Evolutionary conservation across 2,329 filamentous ascomycete genomes (phyloP), one percentile per base, ranked within the genome.

Genomic region (Paramyrothecium sp.): DNA sequence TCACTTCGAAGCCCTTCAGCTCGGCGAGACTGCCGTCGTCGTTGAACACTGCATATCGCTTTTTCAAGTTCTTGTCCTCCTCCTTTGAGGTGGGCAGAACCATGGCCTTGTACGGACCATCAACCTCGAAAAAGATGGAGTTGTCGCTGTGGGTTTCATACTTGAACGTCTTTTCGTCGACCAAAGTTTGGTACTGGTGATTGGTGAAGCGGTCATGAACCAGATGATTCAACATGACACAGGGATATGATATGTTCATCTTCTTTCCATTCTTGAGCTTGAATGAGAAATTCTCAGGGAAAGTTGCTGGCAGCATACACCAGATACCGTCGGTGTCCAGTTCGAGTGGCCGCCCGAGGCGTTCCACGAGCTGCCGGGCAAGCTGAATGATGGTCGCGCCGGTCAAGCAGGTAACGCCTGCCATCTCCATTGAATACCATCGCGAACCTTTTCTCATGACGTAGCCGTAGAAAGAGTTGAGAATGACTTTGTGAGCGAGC

Each of bases 351-450:
- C 95, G 85, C 22, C 95, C 95, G 41, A 99, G 90, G 8, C 95
- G 86, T 71, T 99, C 95, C 3, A 99, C 94, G 2, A 99, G 83
- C 66, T 95, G 89, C 68, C 94, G 87, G 19, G 95, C 96, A 83
- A 99, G 87, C 69, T 99, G 95, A 71, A 99, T 99, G 70, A 99
- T 99, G 47, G 88, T 91, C 33, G 95, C 95, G 60, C 95, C 95
- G 2, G 95, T 99, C 72, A 99, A 79, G 77, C 95, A 99, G 47
- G 95, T 99, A 4, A 99, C 95, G 65, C 95, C 95, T 17, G 96
- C 95, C 95, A 99, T 99, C 72, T 99, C 95, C 84, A 99, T 89
- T 19, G 95, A 99, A 71, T 99, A 99, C 95, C 95, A 99, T 56
- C 95, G 87, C 41, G 95, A 99, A 34, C 95, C 95, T 72, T 99